A percentile compares a stretch with the other conserved stretches of the same genome.
Conservation (phyloP, 2,329 filamentous ascomycete genomes). For the Fusarium tuaranense region DNA sequence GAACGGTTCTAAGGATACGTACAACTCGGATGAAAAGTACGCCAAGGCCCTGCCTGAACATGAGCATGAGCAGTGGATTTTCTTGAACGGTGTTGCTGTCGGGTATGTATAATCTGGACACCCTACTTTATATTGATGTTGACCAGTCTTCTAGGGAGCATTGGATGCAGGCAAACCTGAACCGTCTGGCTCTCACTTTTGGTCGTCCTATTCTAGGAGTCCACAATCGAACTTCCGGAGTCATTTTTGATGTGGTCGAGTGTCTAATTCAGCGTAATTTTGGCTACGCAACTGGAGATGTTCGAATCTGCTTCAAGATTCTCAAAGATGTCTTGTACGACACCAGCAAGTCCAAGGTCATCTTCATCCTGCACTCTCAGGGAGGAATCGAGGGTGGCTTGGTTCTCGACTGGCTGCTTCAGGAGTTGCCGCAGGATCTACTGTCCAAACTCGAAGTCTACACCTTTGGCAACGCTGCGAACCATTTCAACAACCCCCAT, state of each 20-base stretch:
- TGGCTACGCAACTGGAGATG: conserved; percentile 76
- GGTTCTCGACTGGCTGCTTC: conserved; percentile 81
- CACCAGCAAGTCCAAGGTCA: conserved; percentile 72
- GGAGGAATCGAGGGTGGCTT: conserved; percentile 80
- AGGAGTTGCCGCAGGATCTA: conserved; percentile 75
- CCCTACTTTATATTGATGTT: not conserved
- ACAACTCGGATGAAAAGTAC: conserved; percentile 65
- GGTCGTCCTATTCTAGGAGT: conserved; percentile 77
- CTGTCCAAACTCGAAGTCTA: conserved; percentile 79
- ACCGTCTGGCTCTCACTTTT: conserved; percentile 79
- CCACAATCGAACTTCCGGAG: conserved; percentile 80
- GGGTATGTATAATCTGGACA: conserved; percentile 57
- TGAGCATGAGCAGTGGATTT: conserved; percentile 80
- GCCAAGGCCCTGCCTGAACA: conserved; percentile 62
- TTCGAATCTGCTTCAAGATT: conserved; percentile 70
- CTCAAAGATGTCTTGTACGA: conserved; percentile 74
- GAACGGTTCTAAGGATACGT: conserved; percentile 64
- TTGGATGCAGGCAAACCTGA: conserved; percentile 78
- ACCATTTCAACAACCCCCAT: conserved; percentile 84
- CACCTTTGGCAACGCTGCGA: conserved; percentile 83
- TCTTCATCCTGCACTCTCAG: conserved; percentile 82
- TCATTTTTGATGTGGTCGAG: conserved; percentile 82
- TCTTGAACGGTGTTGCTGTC: conserved; percentile 78
- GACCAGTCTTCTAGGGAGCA: conserved; percentile 57
- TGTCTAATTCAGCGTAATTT: conserved; percentile 83